Percentiles rank a stretch among this genome's conserved stretches.
Evolutionary conservation across 1,284 basidiomycete genomes (phyloP).

Genomic region (Cryptococcus floricola): DNA sequence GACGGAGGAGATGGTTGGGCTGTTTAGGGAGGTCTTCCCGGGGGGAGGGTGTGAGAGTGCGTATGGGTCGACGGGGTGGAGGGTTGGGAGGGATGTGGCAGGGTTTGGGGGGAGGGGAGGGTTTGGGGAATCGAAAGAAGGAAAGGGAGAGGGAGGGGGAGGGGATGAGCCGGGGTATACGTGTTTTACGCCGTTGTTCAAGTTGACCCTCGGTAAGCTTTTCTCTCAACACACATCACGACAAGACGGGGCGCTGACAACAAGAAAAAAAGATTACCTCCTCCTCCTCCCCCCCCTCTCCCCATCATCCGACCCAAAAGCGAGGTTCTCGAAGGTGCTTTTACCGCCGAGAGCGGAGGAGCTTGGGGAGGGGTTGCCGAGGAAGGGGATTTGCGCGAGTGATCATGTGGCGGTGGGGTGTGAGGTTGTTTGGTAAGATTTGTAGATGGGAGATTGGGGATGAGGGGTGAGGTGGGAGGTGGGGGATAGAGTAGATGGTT

Average conservation of each 20-base stretch:
- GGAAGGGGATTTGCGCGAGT: slow-evolving; percentile 71
- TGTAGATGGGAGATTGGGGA: too few species aligned
- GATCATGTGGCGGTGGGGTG: slow-evolving; percentile 76
- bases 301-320: slow-evolving; percentile 13
- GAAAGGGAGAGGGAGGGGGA: slow-evolving; percentile 39
- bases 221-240: too few species aligned
- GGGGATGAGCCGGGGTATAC: slow-evolving; percentile 60
- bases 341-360: slow-evolving; percentile 62
- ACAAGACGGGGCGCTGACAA: too few species aligned
- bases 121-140: slow-evolving; percentile 52
- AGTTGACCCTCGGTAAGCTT: slow-evolving; percentile 65
- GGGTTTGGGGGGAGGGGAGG: slow-evolving; percentile 55
- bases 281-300: slow-evolving; percentile 54
- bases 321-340: slow-evolving; percentile 59
- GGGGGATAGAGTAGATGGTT: too few species aligned
- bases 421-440: slow-evolving; percentile 13
- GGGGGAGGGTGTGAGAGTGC: slow-evolving; percentile 26
- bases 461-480: too few species aligned
- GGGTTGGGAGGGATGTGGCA: slow-evolving; percentile 26
- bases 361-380: slow-evolving; percentile 72
- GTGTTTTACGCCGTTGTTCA: slow-evolving; percentile 57
- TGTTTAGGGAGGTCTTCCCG: slow-evolving; percentile 52
- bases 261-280: slow-evolving; percentile 68
- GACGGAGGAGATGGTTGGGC: slow-evolving; percentile 57
- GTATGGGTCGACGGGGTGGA: slow-evolving; percentile 60